Conservation (phyloP, 371 early-diverging fungal genomes). For the Mortierella polycephala region DNA sequence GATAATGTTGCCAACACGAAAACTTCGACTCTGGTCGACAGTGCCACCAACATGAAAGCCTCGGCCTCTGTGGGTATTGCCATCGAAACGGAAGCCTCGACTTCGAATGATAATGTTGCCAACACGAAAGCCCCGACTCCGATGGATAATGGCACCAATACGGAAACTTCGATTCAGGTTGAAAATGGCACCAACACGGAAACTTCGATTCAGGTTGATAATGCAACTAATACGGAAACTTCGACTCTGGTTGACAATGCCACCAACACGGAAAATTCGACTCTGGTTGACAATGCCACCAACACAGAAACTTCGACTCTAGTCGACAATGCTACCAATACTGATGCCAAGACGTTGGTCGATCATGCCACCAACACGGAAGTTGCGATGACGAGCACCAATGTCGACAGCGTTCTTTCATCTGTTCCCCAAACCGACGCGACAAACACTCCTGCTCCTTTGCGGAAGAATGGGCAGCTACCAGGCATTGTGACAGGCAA, state of each 20-base stretch:
- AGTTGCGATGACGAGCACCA: no score
- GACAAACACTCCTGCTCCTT: background rate
- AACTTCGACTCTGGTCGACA: background rate
- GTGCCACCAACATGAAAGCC: background rate
- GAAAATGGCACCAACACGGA: slow-evolving; percentile 7
- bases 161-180: background rate
- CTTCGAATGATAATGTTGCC: no score
- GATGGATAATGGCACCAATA: no score
- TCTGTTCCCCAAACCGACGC: background rate
- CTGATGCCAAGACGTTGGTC: background rate
- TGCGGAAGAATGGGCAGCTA: slow-evolving; percentile 6
- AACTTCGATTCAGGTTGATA: slow-evolving; percentile 2
- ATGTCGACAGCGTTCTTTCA: background rate
- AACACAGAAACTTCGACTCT: slow-evolving; percentile 7
- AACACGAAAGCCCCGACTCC: no score
- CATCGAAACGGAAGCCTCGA: no score
- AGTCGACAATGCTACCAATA: background rate
- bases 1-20: slow-evolving; percentile 11
- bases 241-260: background rate
- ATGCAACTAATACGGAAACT: slow-evolving; percentile 3
- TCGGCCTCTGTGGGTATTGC: no score
- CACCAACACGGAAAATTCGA: slow-evolving; percentile 10
- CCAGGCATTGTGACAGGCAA: slow-evolving; percentile 23
- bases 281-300: slow-evolving; percentile 12
- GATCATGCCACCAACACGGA: slow-evolving; percentile 15